Conservation (phyloP, 2,329 filamentous ascomycete genomes). For the Drechslerella coelobrocha region DNA sequence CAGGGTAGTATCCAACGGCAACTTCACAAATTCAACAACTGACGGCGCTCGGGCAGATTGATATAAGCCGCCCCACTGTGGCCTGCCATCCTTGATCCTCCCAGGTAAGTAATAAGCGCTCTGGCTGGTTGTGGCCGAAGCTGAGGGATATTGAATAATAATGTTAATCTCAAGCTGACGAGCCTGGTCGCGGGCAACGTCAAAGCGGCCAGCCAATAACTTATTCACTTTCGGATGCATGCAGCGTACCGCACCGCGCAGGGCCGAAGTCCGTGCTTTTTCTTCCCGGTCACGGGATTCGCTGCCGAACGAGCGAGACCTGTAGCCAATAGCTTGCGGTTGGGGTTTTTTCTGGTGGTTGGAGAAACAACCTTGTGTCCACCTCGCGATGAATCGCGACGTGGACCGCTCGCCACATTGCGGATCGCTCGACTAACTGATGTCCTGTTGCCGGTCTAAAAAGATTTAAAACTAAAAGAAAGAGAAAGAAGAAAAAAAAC, state of each 20-base stretch:
- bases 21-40: no score
- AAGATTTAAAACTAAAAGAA: background rate
- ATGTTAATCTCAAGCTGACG: background rate
- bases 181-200: background rate
- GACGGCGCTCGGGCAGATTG: no score
- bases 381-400: background rate
- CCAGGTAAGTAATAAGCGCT: background rate
- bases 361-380: constrained; percentile 1
- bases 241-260: constrained; percentile 25
- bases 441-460: background rate
- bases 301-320: constrained; percentile 39
- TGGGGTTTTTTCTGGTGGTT: constrained; percentile 31
- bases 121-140: background rate
- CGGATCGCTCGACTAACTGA: background rate
- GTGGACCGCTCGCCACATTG: constrained; percentile 14
- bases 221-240: constrained; percentile 5
- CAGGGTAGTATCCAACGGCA: no score
- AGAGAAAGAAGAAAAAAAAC: background rate
- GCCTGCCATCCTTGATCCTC: background rate
- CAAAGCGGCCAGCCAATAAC: background rate
- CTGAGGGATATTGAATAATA: background rate
- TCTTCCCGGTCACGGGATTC: constrained; percentile 46
- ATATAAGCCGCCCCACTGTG: no score
- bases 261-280: constrained; percentile 33
- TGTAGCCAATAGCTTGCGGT: constrained; percentile 7